Conservation (phyloP, 805 yeast genomes). For the Metschnikowia similis region DNA sequence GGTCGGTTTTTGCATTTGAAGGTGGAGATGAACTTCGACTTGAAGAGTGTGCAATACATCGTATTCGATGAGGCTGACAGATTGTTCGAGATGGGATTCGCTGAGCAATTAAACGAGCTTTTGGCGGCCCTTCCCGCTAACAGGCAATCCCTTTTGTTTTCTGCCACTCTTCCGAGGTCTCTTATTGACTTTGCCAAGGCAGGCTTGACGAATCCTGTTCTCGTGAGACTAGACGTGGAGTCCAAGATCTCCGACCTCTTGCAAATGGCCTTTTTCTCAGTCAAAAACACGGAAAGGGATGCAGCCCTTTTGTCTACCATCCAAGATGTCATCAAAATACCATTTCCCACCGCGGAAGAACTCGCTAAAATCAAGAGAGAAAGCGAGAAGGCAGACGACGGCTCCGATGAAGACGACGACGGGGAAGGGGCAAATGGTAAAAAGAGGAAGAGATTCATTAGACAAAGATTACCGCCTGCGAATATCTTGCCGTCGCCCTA, state of each 20-base stretch:
- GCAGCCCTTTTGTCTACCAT: slow-evolving; percentile 74
- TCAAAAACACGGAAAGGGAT: slow-evolving; percentile 83
- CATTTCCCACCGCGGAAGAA: slow-evolving; percentile 72
- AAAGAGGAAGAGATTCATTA: slow-evolving; percentile 39
- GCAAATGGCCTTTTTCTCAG: slow-evolving; percentile 81
- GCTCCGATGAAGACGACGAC: slow-evolving; percentile 26
- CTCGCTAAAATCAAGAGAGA: slow-evolving; percentile 48
- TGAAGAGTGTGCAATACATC: slow-evolving; percentile 79
- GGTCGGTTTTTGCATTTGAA: slow-evolving; percentile 95
- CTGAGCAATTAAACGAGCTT: slow-evolving; percentile 87
- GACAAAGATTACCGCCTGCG: slow-evolving; percentile 68
- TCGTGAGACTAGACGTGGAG: slow-evolving; percentile 91
- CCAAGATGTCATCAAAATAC: slow-evolving; percentile 81
- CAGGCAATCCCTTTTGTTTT: slow-evolving; percentile 85
- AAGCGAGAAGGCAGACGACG: slow-evolving; percentile 52
- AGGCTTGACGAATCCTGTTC: slow-evolving; percentile 86
- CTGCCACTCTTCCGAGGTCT: slow-evolving; percentile 91
- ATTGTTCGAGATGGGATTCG: slow-evolving; percentile 92
- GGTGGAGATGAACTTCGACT: slow-evolving; percentile 88
- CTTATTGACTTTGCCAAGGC: slow-evolving; percentile 97
- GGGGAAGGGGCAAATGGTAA: slow-evolving; percentile 22
- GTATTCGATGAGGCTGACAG: slow-evolving; percentile 98
- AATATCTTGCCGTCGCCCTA: slow-evolving; percentile 77
- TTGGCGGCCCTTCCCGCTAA: slow-evolving; percentile 74
- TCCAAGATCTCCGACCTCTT: slow-evolving; percentile 83